Base-by-base conservation (phyloP, 768 basidiomycete genomes). In the Kwoniella europaea region DNA sequence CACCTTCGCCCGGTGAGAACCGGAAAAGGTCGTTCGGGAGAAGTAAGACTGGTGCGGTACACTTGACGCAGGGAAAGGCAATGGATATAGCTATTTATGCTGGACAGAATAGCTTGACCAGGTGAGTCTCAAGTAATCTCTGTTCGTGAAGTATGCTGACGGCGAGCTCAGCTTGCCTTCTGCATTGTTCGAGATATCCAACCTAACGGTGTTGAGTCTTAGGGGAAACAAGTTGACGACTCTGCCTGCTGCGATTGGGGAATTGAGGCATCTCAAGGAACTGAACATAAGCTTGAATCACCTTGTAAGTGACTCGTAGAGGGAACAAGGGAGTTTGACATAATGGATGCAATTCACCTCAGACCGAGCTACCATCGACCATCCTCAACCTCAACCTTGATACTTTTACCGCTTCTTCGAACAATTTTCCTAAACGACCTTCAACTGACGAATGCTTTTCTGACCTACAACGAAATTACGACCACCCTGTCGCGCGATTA, bases 241-340 rank as follows among this genome's bases (percentile, higher is more conserved):
- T 4, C 57, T 83, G 18, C 82, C 82, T 16, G 78, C 81, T 20
- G 82, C 79, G 3, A 80, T 83, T 44, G 79, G 78, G 5, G 72
- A 75, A 41, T 65, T 83, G 29, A 54, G 60, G 22, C 69, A 79
- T 54, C 71, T 83, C 16, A 76, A 76, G 64, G 81, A 78, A 63
- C 74, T 83, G 22, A 83, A 83, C 61, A 79, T 83, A 58, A 71
- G 79, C 43, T 69, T 71, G 50, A 83, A 83, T 65, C 63, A 73
- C 29, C 77, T 83, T 15, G 79, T 78, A 44, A 60, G 79, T 35
- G 35, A 35, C 35, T 35, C 35, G 35, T 35, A 6, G 35, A 35
- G 6, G 6, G 35, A 35, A 35, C 35, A 35, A 9, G 35, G 7
- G 35, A 35, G 7, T 35, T 5, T 35, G 35, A 35, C 5, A 6